phyloP scores from a whole-genome alignment of 2,329 filamentous ascomycete genomes.

The Catunica adiposa region DNA sequence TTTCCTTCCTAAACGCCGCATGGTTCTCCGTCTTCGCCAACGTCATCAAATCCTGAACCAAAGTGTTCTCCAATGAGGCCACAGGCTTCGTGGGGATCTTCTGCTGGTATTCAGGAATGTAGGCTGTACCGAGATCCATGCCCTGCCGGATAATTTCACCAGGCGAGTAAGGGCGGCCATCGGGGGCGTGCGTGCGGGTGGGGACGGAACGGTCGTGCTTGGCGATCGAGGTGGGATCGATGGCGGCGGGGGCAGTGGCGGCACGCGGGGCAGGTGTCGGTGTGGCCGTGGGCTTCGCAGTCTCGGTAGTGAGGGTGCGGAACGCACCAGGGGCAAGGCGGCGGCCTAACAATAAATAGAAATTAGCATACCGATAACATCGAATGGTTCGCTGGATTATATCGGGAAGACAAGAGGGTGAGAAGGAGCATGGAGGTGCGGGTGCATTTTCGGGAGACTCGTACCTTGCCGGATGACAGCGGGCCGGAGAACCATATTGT shows the following conservation, averaged over 20 bases:
- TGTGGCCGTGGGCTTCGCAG: not conserved
- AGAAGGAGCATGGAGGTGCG: not conserved
- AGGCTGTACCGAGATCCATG: not conserved
- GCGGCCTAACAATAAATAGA: constrained; percentile 1
- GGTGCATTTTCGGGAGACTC: constrained; percentile 15
- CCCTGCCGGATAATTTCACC: not conserved
- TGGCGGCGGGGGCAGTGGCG: not conserved
- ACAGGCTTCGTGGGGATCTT: constrained; percentile 12
- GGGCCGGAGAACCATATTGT: constrained; percentile 39
- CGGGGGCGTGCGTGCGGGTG: not conserved
- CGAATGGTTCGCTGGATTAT: not conserved
- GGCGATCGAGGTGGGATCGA: not conserved
- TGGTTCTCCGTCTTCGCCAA: constrained; percentile 11
- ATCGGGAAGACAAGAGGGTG: not conserved
- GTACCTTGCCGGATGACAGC: constrained; percentile 37
- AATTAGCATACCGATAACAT: not conserved
- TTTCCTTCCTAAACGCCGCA: constrained; percentile 1
- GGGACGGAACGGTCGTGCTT: not conserved
- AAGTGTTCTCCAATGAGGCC: constrained; percentile 12
- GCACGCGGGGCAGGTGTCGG: not conserved
- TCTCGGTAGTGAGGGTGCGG: constrained; percentile 5
- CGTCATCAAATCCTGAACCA: constrained; percentile 11
- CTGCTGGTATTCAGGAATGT: constrained; percentile 1
- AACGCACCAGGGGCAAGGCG: constrained; percentile 5
- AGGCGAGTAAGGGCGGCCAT: not conserved